Evolutionary conservation across 768 basidiomycete species (phyloP), one percentile per base, ranked within the genome.

Genomic region (Pleurotus eryngii): DNA sequence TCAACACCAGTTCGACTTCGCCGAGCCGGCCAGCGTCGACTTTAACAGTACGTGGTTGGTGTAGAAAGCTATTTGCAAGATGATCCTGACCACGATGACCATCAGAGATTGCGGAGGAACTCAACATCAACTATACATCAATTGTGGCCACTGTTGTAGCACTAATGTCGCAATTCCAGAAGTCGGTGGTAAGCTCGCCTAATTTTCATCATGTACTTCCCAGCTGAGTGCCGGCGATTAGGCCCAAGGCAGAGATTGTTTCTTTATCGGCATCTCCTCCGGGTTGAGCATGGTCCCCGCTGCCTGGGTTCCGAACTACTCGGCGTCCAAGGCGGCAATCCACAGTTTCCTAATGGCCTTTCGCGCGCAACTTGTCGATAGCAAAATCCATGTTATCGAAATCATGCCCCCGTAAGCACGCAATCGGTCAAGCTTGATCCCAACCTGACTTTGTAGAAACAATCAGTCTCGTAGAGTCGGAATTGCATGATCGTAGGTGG

Each of bases 71-170:
- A 37, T 24, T 26, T 18, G 35, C 12, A 27, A 38, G 8, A 35
- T 20, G 40, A 17, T 42, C 4, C 24, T 38, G 11, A 11, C 30
- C 47, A 55, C 49, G 50, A 39, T 56, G 27, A 11, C 42, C 60
- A 57, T 38, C 54, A 83, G 80, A 73, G 27, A 56, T 82, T 35
- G 57, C 69, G 22, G 67, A 65, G 35, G 85, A 87, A 67, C 59
- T 84, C 2, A 76, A 78, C 45, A 73, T 79, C 35, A 85, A 87
- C 63, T 86, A 85, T 61, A 71, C 72, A 0, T 76, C 82, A 0
- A 69, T 81, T 22, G 69, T 83, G 17, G 72, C 74, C 37, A 64
- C 81, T 38, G 78, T 81, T 48, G 72, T 75, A 2, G 72, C 76
- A 50, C 70, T 86, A 58, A 64, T 82, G 7, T 82, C 84, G 1